A percentile compares a stretch with the other conserved stretches of the same genome.
phyloP scores from a whole-genome alignment of 192 early-diverging fungal species.

The Linnemannia exigua region DNA sequence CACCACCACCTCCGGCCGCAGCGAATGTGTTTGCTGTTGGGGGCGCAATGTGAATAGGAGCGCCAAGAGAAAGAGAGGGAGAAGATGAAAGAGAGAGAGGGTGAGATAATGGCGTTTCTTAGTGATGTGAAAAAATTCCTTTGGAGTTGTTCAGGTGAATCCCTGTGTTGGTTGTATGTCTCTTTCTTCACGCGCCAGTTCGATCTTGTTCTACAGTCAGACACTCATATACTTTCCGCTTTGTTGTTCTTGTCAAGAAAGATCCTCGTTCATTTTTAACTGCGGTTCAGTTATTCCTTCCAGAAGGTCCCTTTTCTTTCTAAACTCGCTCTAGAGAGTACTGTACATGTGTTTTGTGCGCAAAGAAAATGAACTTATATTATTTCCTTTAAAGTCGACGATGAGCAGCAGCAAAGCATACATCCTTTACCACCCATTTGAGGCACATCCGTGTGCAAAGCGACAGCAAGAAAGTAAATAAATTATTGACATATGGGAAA shows the following conservation, averaged over 20 bases:
- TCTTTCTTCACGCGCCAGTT: no score
- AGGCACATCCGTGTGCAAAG: conserved; percentile 4
- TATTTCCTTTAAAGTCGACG: conserved; percentile 13
- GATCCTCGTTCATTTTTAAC: background rate
- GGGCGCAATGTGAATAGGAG: background rate
- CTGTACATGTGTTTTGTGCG: background rate
- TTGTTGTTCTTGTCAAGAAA: background rate
- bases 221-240: background rate
- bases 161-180: no score
- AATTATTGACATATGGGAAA: background rate
- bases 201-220: background rate
- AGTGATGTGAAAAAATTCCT: no score
- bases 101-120: no score
- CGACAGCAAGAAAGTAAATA: background rate
- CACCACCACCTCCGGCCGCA: background rate
- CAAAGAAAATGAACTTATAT: background rate
- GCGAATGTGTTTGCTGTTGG: background rate
- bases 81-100: no score
- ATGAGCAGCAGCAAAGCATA: background rate
- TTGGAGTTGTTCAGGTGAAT: no score
- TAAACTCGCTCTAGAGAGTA: no score
- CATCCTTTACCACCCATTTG: background rate
- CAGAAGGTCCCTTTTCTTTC: background rate
- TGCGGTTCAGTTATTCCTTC: background rate
- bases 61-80: no score